Base-by-base conservation (phyloP, 495 filamentous ascomycete genomes). In the Penicillium riverlandense region DNA sequence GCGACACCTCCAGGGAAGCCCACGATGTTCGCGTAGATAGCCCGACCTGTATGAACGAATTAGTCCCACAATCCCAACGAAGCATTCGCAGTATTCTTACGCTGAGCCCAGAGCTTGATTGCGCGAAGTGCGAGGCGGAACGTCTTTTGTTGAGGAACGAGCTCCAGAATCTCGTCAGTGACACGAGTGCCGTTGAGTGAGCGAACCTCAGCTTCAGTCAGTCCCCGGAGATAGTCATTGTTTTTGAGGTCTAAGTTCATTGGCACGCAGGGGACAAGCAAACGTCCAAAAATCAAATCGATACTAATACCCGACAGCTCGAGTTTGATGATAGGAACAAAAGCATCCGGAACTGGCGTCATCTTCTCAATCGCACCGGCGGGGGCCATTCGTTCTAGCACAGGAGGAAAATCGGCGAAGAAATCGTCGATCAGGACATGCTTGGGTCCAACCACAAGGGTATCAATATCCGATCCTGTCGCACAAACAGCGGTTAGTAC, bases 1-100 rank as follows among this genome's bases (percentile, higher is more conserved):
- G 92, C 92, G 38, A 98, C 89, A 66, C 92, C 92, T 45, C 92
- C 92, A 8, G 92, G 94, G 51, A 90, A 98, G 11, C 92, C 92
- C 44, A 95, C 88, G 47, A 98, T 86, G 54, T 96, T 95, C 40
- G 88, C 85, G 59, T 96, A 96, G 12, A 97, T 86, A 9, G 87
- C 92, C 43, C 90, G 84, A 11, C 71, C 79, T 83, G 38, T 44
- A 8, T 11, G 39, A 41, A n/a, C 31, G 28, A 34, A 12, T 50
- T 38, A 51, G 49, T 40, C 0, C 22, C 22, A 22, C 22, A 22
- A 22, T 6, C 22, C 4, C 22, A 22, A 22, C 4, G 22, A 22
- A 22, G 22, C 22, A 6, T 22, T 22, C 22, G 22, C 29, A 14
- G 32, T 16, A 8, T 10, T 58, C 75, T 56, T 61, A 82, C 90